These are phyloP conservation scores for Coemansia reversa DNA, from an alignment of 192 early-diverging fungal species.

Conservation along the genomic window DNA sequence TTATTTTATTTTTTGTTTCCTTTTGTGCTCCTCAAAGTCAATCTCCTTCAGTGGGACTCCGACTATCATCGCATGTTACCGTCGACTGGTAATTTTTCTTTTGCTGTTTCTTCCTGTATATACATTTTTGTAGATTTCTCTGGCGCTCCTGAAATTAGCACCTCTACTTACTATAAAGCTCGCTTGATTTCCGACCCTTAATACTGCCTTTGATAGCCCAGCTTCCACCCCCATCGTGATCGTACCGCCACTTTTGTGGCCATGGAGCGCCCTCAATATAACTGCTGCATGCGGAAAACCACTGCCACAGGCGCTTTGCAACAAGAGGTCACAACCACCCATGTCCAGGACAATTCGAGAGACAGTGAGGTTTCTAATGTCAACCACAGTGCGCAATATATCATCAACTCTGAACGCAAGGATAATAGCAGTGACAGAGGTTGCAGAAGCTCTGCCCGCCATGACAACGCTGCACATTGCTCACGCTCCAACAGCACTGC, in stretches of 20 bases:
- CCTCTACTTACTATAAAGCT: not conserved
- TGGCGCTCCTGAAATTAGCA: not conserved
- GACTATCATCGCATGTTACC: not conserved
- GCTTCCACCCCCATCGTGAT: not conserved
- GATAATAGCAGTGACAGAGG: not conserved
- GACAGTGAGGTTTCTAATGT: not conserved
- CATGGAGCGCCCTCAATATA: conserved; percentile 18
- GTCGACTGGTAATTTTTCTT: not conserved
- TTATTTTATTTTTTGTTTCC: too few species aligned
- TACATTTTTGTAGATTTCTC: not conserved
- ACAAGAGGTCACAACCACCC: not conserved
- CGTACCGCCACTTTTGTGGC: not conserved
- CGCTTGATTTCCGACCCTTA: not conserved
- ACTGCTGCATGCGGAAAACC: conserved; percentile 15
- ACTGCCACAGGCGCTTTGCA: conserved; percentile 3
- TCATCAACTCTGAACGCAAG: not conserved
- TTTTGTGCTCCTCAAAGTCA: not conserved
- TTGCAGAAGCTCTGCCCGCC: conserved; percentile 1
- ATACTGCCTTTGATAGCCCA: not conserved
- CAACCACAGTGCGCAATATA: not conserved
- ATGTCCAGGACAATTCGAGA: not conserved
- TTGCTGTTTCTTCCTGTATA: not conserved
- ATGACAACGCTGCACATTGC: not conserved
- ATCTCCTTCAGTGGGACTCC: not conserved
- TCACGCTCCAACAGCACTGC: not conserved